These are phyloP conservation scores for Curvularia sp. DNA, from an alignment of 2,329 filamentous ascomycete species.

Conservation along the genomic window DNA sequence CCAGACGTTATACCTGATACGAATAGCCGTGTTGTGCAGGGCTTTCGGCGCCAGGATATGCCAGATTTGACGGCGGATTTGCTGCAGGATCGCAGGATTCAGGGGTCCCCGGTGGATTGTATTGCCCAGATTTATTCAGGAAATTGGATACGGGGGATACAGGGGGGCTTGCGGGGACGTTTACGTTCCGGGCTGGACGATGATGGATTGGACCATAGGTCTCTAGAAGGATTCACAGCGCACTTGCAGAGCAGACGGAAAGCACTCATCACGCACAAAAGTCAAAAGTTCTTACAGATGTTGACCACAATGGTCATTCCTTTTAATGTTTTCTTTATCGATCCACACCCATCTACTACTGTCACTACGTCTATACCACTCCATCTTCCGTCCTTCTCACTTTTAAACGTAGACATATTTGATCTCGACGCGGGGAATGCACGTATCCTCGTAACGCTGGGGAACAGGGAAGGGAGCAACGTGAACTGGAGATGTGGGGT, in stretches of 20 bases:
- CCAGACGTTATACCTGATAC: too few relatives aligned
- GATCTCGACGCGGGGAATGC: slow-evolving; percentile 26
- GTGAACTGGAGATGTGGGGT: slow-evolving; percentile 31
- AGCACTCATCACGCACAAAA: slow-evolving; percentile 28
- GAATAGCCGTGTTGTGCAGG: too few relatives aligned
- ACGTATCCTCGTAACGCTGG: slow-evolving; percentile 24
- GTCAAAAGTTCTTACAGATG: slow-evolving; percentile 25
- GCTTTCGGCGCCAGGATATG: too few relatives aligned
- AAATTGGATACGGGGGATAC: too few relatives aligned
- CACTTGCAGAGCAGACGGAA: slow-evolving; percentile 25
- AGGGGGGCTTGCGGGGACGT: slow-evolving; percentile 14
- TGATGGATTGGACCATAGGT: slow-evolving; percentile 13
- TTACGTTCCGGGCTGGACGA: slow-evolving; percentile 13
- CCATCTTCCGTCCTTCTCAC: slow-evolving; percentile 27
- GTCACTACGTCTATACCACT: slow-evolving; percentile 26
- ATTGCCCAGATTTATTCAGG: too few relatives aligned
- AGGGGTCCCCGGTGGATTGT: too few relatives aligned
- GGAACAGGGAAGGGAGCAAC: slow-evolving; percentile 28
- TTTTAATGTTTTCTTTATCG: slow-evolving; percentile 26
- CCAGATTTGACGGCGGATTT: too few relatives aligned
- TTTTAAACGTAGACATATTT: slow-evolving; percentile 30
- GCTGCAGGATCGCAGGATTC: too few relatives aligned
- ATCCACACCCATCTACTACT: slow-evolving; percentile 28
- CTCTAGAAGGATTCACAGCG: slow-evolving; percentile 24
- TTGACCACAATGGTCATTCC: slow-evolving; percentile 22